Conservation (phyloP, 352 stramenopile genomes). For the Phytophthora litchii region DNA sequence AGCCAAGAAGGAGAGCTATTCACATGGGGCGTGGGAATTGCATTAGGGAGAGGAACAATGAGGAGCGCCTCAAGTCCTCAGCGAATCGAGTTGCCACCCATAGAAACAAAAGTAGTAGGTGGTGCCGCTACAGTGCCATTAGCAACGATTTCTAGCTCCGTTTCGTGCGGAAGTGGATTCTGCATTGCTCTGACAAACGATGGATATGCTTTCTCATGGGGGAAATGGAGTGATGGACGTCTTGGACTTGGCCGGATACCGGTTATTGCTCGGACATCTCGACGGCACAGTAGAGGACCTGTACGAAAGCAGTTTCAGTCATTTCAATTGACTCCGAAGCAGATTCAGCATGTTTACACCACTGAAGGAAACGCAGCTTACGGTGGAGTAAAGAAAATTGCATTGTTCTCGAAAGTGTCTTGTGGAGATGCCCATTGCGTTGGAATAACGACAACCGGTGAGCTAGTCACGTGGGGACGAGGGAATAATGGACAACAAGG, state of each 20-base stretch:
- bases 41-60: conserved; percentile 48
- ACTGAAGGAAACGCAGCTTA: neutral
- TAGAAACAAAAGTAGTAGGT: conserved; percentile 1
- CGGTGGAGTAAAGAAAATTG: neutral
- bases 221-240: conserved; percentile 73
- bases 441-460: conserved; percentile 53
- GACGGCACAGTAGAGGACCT: conserved; percentile 33
- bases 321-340: conserved; percentile 54
- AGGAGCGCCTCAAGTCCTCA: conserved; percentile 47
- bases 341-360: conserved; percentile 14
- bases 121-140: neutral
- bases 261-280: conserved; percentile 46
- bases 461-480: conserved; percentile 78
- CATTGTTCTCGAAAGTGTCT: conserved; percentile 46
- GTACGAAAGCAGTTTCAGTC: conserved; percentile 63
- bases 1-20: conserved; percentile 61
- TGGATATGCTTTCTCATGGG: conserved; percentile 81
- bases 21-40: conserved; percentile 77
- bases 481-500: conserved; percentile 85
- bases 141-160: conserved; percentile 17
- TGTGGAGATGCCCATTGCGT: conserved; percentile 85
- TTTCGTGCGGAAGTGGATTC: conserved; percentile 84
- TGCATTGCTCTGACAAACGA: conserved; percentile 59
- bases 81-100: conserved; percentile 31
- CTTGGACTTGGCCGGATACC: conserved; percentile 74